Conservation (phyloP, 2,329 filamentous ascomycete species). For the Immersiporthe knoxdaviesiana region DNA sequence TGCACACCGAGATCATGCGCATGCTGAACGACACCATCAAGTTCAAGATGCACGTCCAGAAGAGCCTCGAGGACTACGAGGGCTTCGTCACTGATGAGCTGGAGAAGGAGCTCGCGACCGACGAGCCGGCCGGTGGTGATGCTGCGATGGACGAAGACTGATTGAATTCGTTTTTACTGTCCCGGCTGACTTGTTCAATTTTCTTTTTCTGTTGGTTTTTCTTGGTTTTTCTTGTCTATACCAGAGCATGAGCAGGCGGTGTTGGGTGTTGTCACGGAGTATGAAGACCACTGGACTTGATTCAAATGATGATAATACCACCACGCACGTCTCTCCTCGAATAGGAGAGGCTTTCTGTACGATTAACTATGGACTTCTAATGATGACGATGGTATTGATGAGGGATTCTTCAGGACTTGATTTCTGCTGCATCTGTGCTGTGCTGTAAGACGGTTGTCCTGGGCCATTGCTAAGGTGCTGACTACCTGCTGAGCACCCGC, state of each 20-base stretch:
- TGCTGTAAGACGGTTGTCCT: slow-evolving; percentile 4
- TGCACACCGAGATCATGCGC: slow-evolving; percentile 95
- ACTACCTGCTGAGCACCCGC: slow-evolving; percentile 3
- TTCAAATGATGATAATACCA: background rate
- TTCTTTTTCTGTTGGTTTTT: background rate
- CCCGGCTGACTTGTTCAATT: background rate
- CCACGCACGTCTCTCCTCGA: background rate
- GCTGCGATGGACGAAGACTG: slow-evolving; percentile 54
- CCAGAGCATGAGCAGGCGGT: slow-evolving; percentile 20
- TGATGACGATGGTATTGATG: background rate
- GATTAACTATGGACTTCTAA: background rate
- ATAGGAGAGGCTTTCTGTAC: background rate
- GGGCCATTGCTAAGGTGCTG: slow-evolving; percentile 6
- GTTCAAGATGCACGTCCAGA: slow-evolving; percentile 97
- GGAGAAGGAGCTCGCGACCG: slow-evolving; percentile 77
- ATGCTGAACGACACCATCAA: slow-evolving; percentile 98
- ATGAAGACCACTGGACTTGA: background rate
- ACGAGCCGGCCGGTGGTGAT: slow-evolving; percentile 60
- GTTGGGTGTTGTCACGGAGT: slow-evolving; percentile 16
- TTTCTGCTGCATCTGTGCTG: background rate
- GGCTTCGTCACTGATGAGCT: slow-evolving; percentile 91
- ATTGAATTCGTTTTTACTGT: slow-evolving; percentile 23
- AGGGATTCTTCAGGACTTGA: background rate
- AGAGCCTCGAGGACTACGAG: slow-evolving; percentile 90
- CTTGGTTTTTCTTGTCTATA: slow-evolving; percentile 11